These are phyloP conservation scores for Pseudoscleropodium purum DNA, from an alignment of 225 moss, liverwort and hornwort genomes.

Conservation along the genomic window DNA sequence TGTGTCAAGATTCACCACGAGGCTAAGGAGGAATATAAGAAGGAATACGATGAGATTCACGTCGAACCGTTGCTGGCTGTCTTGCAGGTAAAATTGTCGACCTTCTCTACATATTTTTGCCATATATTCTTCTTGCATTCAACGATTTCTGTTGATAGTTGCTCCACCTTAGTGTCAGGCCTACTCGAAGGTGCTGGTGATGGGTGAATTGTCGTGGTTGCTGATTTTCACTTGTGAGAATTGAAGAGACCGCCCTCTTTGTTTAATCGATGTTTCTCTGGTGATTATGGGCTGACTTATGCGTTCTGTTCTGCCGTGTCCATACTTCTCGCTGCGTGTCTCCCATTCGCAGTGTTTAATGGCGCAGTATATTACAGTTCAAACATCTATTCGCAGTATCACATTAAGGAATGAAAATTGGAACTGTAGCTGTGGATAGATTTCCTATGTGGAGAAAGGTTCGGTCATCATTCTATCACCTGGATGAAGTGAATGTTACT, in stretches of 20 bases:
- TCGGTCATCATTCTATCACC: background rate
- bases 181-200: background rate
- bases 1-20: slow-evolving; percentile 84
- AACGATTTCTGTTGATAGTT: background rate
- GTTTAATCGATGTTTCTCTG: background rate
- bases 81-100: slow-evolving; percentile 24
- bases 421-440: background rate
- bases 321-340: background rate
- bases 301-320: background rate
- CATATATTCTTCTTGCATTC: background rate
- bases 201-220: background rate
- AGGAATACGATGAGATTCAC: slow-evolving; percentile 63
- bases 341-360: background rate
- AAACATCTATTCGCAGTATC: background rate
- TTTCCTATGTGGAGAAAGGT: background rate
- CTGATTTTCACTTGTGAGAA: background rate
- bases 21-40: slow-evolving; percentile 65
- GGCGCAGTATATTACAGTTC: background rate
- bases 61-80: slow-evolving; percentile 70
- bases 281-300: background rate
- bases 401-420: background rate
- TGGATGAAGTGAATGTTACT: background rate
- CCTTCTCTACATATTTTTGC: background rate
- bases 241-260: background rate
- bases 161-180: background rate